Percentiles rank a stretch among this genome's conserved stretches.
Evolutionary conservation across 495 filamentous ascomycete species (phyloP).

Genomic region (Filosporella fistucella): DNA sequence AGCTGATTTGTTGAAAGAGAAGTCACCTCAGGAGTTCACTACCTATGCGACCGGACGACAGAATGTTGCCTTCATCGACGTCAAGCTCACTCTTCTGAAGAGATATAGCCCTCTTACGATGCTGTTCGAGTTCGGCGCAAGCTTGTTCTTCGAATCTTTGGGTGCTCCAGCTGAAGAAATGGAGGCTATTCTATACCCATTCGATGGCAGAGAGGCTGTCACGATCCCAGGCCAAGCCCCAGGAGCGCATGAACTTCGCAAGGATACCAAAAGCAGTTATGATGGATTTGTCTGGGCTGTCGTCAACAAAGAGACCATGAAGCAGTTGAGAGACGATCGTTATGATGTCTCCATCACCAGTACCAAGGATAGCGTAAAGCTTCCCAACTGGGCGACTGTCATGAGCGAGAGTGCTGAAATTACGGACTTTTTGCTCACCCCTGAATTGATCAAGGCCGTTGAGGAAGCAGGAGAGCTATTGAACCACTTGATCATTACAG

Average conservation of each 20-base stretch:
- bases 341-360: constrained; percentile 91
- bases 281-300: constrained; percentile 94
- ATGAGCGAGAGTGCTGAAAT: constrained; percentile 97
- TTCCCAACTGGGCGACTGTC: constrained; percentile 88
- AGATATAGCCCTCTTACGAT: constrained; percentile 82
- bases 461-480: constrained; percentile 75
- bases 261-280: constrained; percentile 67
- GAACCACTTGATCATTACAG: constrained; percentile 83
- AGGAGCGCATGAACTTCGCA: constrained; percentile 47
- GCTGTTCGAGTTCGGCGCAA: constrained; percentile 63
- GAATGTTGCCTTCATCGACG: constrained; percentile 87
- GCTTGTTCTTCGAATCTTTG: constrained; percentile 74
- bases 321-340: constrained; percentile 79
- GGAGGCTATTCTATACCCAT: constrained; percentile 74
- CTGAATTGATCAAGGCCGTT: constrained; percentile 78
- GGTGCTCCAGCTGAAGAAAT: constrained; percentile 60
- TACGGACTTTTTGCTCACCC: constrained; percentile 79
- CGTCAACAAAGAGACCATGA: constrained; percentile 94
- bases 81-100: constrained; percentile 78
- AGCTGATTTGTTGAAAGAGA: constrained; percentile 72
- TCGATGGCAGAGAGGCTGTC: constrained; percentile 85
- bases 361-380: constrained; percentile 85
- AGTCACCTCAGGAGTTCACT: constrained; percentile 73
- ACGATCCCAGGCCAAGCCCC: constrained; percentile 53
- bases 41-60: constrained; percentile 92